phyloP scores from a whole-genome alignment of 352 stramenopile species.

The Phytophthora cryptogea region DNA sequence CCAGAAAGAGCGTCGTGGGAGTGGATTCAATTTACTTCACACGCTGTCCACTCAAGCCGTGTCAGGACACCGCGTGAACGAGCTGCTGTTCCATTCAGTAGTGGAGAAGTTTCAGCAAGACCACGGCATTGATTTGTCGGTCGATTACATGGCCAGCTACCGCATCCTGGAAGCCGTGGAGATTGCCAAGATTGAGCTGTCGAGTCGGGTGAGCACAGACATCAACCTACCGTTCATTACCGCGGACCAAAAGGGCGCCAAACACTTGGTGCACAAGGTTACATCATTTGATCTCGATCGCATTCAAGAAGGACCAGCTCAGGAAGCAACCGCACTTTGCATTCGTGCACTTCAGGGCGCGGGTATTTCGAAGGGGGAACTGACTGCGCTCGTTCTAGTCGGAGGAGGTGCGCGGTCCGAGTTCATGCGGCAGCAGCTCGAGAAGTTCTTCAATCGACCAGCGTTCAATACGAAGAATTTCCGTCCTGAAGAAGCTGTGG shows the following conservation, averaged over 20 bases:
- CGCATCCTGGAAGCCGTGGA: constrained; percentile 73
- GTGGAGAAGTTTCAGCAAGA: constrained; percentile 62
- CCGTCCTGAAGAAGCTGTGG: constrained; percentile 61
- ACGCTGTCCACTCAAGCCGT: constrained; percentile 40
- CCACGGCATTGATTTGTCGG: constrained; percentile 65
- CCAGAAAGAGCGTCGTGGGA: constrained; percentile 27
- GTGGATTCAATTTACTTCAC: constrained; percentile 44
- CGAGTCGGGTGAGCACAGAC: constrained; percentile 52
- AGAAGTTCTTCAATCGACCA: constrained; percentile 50
- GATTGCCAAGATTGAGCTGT: constrained; percentile 75
- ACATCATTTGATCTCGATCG: constrained; percentile 56
- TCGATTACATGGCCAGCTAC: constrained; percentile 72
- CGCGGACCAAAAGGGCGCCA: constrained; percentile 63
- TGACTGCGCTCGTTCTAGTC: constrained; percentile 58
- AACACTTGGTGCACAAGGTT: constrained; percentile 72
- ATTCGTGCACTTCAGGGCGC: constrained; percentile 35
- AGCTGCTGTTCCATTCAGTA: constrained; percentile 53
- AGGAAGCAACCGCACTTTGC: constrained; percentile 42
- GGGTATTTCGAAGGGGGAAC: constrained; percentile 41
- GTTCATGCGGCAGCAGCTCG: constrained; percentile 53
- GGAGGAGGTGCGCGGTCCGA: constrained; percentile 60
- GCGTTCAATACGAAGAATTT: constrained; percentile 61
- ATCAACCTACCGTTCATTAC: constrained; percentile 85
- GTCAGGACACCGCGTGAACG: constrained; percentile 53
- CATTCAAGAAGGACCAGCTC: constrained; percentile 45